phyloP scores from a whole-genome alignment of 768 basidiomycete genomes.

The Calvatia gigantea region DNA sequence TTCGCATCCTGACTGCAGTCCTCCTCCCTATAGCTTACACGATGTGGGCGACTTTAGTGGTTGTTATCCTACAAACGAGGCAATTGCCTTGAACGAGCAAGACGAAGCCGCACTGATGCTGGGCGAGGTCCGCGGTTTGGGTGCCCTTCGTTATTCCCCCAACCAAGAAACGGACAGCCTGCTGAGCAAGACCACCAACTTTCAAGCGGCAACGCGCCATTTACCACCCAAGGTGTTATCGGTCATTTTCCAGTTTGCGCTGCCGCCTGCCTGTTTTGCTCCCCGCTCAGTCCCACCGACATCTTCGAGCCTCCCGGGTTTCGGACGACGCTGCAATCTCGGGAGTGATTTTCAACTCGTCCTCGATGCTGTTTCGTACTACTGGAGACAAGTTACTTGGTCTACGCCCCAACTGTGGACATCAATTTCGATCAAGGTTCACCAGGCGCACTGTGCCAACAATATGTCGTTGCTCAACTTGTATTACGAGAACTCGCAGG shows the following conservation, averaged over 20 bases:
- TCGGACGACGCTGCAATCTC: neutral
- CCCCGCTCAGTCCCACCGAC: neutral
- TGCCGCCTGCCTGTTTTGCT: neutral
- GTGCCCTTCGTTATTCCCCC: neutral
- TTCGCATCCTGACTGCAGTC: no score
- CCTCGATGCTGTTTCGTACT: neutral
- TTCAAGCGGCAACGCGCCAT: neutral
- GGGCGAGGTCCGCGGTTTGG: neutral
- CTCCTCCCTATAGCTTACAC: no score
- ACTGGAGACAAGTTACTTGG: slow-evolving; percentile 1
- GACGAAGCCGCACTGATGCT: neutral
- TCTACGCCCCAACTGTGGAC: slow-evolving; percentile 5
- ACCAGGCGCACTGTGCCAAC: neutral
- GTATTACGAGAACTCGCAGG: slow-evolving; percentile 2
- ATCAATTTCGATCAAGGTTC: neutral
- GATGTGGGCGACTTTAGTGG: no score
- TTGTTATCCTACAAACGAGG: no score
- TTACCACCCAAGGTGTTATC: slow-evolving; percentile 2
- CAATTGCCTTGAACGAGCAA: no score
- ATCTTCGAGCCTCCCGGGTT: no score
- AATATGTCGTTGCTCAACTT: neutral
- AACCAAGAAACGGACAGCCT: neutral
- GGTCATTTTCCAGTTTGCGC: slow-evolving; percentile 1
- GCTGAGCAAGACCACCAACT: neutral
- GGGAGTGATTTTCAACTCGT: neutral